Base-by-base conservation (phyloP, 306 rosid species). In the Malus fusca region DNA sequence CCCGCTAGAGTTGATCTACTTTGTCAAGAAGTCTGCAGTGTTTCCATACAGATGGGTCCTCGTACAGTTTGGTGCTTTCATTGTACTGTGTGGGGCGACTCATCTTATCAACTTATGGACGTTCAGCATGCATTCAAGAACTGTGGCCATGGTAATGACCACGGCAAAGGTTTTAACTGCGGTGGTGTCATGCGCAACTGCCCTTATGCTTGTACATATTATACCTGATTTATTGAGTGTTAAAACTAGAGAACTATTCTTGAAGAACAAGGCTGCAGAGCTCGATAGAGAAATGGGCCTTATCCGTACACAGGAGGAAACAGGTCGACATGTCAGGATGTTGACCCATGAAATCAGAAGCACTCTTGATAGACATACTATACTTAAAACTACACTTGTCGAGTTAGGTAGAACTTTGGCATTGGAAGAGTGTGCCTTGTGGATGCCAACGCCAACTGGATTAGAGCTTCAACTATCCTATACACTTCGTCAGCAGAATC, bases 361-460 rank as follows among this genome's bases (percentile, higher is more conserved):
- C 78, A 90, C 96, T 44, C 88, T 90, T 43, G 93, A 88, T 82
- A 82, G 96, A 51, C 96, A 87, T 56, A 90, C 91, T 35, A 90
- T 90, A 82, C 82, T 90, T 46, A 88, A 87, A 76, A 90, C 93
- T 3, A 90, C 96, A 17, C 91, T 90, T 77, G 76, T 90, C 43
- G 96, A 90, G 74, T 69, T 82, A 12, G 97, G 97, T 61, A 92
- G 98, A 81, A 95, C 97, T 68, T 80, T 95, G 88, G 97, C 85
- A 19, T 84, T 95, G 65, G 99, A 92, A 80, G 99, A 95, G 88
- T 95, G 99, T 84, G 93, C 97, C 37, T 81, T 95, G 63, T 95
- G 99, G 99, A 95, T 95, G 99, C 99, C 99, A 4, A 95, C 97
- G 0, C 93, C 96, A 11, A 85, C 97, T 44, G 98, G 97, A 4